phyloP scores from a whole-genome alignment of 257 asterid species.

The Gentiana dahurica region DNA sequence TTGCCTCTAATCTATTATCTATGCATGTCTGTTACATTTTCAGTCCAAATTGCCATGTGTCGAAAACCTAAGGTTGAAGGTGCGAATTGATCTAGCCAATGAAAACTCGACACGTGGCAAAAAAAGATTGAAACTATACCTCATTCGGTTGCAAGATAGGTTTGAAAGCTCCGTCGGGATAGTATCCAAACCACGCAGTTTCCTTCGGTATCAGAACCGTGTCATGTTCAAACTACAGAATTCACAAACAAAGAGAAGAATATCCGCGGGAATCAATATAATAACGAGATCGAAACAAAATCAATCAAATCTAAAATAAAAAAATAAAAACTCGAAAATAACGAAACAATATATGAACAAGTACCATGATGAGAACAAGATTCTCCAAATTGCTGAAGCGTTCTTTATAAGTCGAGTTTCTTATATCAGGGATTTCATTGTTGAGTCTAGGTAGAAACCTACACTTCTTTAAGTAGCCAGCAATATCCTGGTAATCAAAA shows the following conservation, averaged over 20 bases:
- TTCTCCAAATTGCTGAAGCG: conserved; percentile 73
- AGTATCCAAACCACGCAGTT: conserved; percentile 94
- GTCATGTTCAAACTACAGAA: conserved; percentile 75
- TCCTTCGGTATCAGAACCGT: conserved; percentile 88
- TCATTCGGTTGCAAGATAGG: conserved; percentile 61
- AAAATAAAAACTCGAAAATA: not conserved
- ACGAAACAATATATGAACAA: conserved; percentile 3
- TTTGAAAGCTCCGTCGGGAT: conserved; percentile 73
- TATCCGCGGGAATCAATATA: not conserved
- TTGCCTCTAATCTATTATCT: too few species aligned
- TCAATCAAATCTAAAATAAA: not conserved
- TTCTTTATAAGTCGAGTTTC: conserved; percentile 69
- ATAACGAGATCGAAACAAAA: not conserved
- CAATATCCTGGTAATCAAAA: conserved; percentile 39
- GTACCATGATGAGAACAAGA: conserved; percentile 84
- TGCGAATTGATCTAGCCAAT: too few species aligned
- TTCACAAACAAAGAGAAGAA: not conserved
- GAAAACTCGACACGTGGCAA: too few species aligned
- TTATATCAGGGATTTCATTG: conserved; percentile 66
- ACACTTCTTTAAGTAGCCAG: conserved; percentile 57
- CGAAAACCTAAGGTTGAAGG: too few species aligned
- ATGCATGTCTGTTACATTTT: too few species aligned
- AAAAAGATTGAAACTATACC: conserved; percentile 23
- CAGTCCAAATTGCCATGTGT: too few species aligned
- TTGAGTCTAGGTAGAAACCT: conserved; percentile 87